Base-by-base conservation (phyloP, 164 flowering plant species). In the Vitis labrusca region DNA sequence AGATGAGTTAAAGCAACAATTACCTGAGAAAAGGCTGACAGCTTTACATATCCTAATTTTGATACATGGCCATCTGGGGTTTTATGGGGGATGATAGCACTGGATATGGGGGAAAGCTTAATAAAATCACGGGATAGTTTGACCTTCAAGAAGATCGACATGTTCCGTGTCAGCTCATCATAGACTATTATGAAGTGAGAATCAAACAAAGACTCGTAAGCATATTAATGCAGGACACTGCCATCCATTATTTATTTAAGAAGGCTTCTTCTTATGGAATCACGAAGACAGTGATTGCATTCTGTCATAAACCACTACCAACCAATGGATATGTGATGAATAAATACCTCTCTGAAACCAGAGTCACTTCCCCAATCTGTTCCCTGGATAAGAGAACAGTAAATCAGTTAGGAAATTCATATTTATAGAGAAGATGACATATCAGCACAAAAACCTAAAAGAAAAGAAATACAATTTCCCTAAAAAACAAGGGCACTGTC, bases 11-110 rank as follows among this genome's bases (percentile, higher is more conserved):
- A 12, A 15, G 16, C 55, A 17, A 9, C 17, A 65, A 57, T 53
- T 68, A 95, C 98, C 99, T 95, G 99, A 71, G 99, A 95, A 76
- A 95, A 95, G 17, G 90, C 80, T 50, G 87, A 74, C 69, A 95
- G 79, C 78, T 86, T 90, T 50, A 91, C 92, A 77, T 95, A 95
- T 72, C 99, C 99, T 50, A 94, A 91, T 80, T 89, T 90, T 48
- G 79, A 76, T n/a, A 81, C 54, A 71, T 64, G 92, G 30, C 97
- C 99, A 70, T 91, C 94, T 37, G 93, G 89, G 16, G 89, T 78
- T 79, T 56, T 81, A 68, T 93, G 98, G 64, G 87, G 81, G 68
- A 95, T 95, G 78, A 93, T 81, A 68, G 93, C 83, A 76, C 92
- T 87, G 53, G 91, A 91, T 72, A 95, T 63, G 10, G 97, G 93